Evolutionary conservation across 805 yeast genomes (phyloP), one percentile per base, ranked within the genome.

Genomic region (Ogataea pini): DNA sequence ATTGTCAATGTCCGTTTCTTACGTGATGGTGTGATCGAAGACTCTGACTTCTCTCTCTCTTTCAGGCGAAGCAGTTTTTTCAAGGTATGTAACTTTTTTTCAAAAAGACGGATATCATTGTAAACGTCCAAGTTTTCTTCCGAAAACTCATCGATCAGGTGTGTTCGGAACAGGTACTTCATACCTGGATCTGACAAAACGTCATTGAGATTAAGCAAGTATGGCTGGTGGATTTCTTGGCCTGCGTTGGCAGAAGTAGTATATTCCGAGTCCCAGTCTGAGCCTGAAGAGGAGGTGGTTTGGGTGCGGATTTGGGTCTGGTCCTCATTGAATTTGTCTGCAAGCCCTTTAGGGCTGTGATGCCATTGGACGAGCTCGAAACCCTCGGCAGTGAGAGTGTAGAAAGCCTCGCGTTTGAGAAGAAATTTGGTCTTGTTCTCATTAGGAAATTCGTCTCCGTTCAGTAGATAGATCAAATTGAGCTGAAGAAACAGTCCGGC

Each of bases 91-190:
- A 79, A 67, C 53, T 74, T 76, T 52, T 73, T 76, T 10, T 72
- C 71, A 50, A 83, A 78, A 42, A 75, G 75, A 40, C 71, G 71
- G 42, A 87, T 74, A 49, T 82, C 86, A 44, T 76, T 65, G 61
- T 80, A 87, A 3, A 85, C 89, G 52, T 84, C 83, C n/a, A 87
- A 63, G 57, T 88, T 89, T 60, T 89, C 97, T 2, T 77, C 77
- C 60, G 96, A 89, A 47, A 76, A 73, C 44, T 82, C 85, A 25
- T 72, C 75, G 42, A 77, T 80, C 44, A 89, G 63, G 61, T 86
- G 89, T n/a, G 71, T 69, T 51, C 81, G 73, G 65, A 89, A 87
- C 8, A 88, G 64, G 46, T 79, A 80, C 46, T 85, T 72, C 70
- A 84, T 69, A 0, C 94, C 96, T 0, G 96, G 95, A 62, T 89